Base-by-base conservation (phyloP, 2,329 filamentous ascomycete species). In the Pseudogymnoascus sp. region DNA sequence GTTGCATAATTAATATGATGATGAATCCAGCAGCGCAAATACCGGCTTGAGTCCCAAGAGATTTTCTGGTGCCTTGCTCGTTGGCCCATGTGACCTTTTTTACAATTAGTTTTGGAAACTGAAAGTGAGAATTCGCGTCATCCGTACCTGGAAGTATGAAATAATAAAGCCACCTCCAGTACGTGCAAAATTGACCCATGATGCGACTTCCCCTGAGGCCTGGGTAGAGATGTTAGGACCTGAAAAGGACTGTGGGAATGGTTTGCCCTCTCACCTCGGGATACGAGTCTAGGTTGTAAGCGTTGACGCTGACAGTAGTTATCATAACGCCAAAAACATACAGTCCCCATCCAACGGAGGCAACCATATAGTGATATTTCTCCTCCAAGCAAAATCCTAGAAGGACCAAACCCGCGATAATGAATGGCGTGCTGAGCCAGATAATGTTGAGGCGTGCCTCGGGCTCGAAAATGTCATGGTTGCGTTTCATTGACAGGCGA, bases 291-390 rank as follows among this genome's bases (percentile, higher is more conserved):
- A 84, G 77, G 29, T 77, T 75, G 68, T 84, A 85, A 7, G 79
- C 78, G 64, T 77, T 80, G 29, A 83, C 72, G 1, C 78, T 80
- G 3, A 82, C 80, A 0, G 81, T 83, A 1, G 77, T 77, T 64
- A 82, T 77, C 79, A 83, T 84, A 70, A 83, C 78, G 1, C 81
- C 81, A 66, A 83, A 83, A 4, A 80, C 78, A 65, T 83, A 83
- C 11, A 83, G 70, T 0, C 81, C 82, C 81, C 82, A 85, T 6
- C 71, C 76, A 7, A 79, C 70, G 2, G 76, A 76, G 6, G 77
- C 75, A 1, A 77, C 72, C 78, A 83, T 82, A 70, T 78, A 84
- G 68, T 83, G 81, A 74, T 79, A 84, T 3, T 70, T 72, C 7
- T 75, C 71, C 65, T 81, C 72, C 1, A 87, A 76, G 1, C 77